Base-by-base conservation (phyloP, 345 rosid genomes). In the Ailanthus altissimus region DNA sequence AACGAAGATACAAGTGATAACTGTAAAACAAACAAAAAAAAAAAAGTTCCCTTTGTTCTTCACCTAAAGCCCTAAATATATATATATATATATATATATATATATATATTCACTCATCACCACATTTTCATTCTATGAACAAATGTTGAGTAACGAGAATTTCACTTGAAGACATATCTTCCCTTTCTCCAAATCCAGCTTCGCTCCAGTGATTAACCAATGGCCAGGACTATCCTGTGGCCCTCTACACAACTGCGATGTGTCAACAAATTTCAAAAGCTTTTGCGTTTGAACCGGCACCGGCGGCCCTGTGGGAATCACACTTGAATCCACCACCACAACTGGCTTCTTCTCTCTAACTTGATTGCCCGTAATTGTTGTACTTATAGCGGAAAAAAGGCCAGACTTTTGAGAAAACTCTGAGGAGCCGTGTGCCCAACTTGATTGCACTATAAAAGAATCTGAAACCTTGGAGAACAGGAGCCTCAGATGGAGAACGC, bases 161-260 rank as follows among this genome's bases (percentile, higher is more conserved):
- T 93, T 93, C 46, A 90, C 98, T 23, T 86, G 93, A 50, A 93
- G 63, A 75, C 91, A 83, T 25, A 93, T 89, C 83, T 93, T 96
- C 18, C 98, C 97, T 71, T 81, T 90, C 38, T 92, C 94, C 81
- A 90, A 53, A 11, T 91, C 84, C 65, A 96, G 83, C 85, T 84
- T 84, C 59, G 92, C 94, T 47, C 95, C 98, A 4, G 94, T 93
- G 18, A 91, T 93, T 59, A 93, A 75, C 99, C 99, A 96, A 78
- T 96, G 91, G 36, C 99, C 99, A 4, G 99, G 99, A 62, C 87
- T 87, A 70, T 96, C 89, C 77, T 85, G 89, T 12, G 99, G 97
- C 43, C 98, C 98, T 82, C 82, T 86, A 72, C 90, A 91, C 68
- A 86, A 43, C 72, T 96, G 94, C 16, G 97, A 86, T 18, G 84